A percentile compares a stretch with the other conserved stretches of the same genome.
Conservation (phyloP, 2,329 filamentous ascomycete species). For the Coniosporium tulheliwenetii region DNA sequence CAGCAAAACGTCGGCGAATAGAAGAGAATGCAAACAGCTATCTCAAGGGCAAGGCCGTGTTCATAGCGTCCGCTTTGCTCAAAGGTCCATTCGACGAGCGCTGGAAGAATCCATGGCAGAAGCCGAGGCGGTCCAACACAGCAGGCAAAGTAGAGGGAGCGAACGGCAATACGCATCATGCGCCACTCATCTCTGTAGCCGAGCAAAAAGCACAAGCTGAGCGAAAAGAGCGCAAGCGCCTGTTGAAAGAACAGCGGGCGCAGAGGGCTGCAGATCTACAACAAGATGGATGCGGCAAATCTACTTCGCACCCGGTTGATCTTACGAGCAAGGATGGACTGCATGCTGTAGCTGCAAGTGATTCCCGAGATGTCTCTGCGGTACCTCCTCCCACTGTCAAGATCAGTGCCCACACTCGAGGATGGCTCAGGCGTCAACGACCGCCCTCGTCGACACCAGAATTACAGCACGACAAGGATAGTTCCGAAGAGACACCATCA, state of each 20-base stretch:
- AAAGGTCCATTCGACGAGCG: conserved; percentile 41
- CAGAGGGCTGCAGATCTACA: conserved; percentile 5
- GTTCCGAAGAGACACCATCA: too few species aligned
- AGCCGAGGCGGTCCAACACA: conserved; percentile 3
- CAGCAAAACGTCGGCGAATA: conserved; percentile 38
- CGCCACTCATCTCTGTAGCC: conserved; percentile 3
- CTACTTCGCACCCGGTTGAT: conserved; percentile 1
- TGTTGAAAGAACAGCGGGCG: conserved; percentile 1
- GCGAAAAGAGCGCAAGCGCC: conserved; percentile 2
- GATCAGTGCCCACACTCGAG: neutral
- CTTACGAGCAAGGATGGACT: too few species aligned
- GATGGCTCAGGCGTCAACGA: too few species aligned
- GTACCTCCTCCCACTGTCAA: neutral
- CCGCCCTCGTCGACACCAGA: too few species aligned
- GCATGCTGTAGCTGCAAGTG: neutral
- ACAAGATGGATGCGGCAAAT: neutral
- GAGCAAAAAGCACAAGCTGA: neutral
- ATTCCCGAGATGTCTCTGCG: neutral
- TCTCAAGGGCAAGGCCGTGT: conserved; percentile 38
- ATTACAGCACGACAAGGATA: too few species aligned
- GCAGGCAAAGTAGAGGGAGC: conserved; percentile 2
- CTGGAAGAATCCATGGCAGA: conserved; percentile 21
- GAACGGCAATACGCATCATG: conserved; percentile 2
- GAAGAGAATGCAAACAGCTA: conserved; percentile 44
- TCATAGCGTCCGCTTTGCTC: conserved; percentile 44